Percentiles rank a stretch among this genome's conserved stretches.
Conservation (phyloP, 2,329 filamentous ascomycete genomes). For the Diaporthe caulivora region DNA sequence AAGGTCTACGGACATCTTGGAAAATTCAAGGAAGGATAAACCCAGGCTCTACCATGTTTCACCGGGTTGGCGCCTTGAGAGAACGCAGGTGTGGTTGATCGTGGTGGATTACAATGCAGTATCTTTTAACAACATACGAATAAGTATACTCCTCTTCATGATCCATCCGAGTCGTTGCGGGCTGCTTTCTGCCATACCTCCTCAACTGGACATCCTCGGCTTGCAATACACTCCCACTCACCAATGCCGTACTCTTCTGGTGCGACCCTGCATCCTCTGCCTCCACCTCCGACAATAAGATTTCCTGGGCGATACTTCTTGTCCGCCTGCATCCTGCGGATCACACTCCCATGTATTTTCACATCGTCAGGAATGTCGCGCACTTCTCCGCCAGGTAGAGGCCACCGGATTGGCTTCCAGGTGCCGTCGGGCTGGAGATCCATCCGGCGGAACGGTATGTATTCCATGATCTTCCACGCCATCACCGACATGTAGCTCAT, state of each 20-base stretch:
- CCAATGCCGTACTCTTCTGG: conserved; percentile 75
- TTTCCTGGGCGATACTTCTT: conserved; percentile 80
- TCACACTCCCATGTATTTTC: conserved; percentile 79
- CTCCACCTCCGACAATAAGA: conserved; percentile 83
- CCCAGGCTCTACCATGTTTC: too few relatives aligned
- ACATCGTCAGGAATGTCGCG: conserved; percentile 80
- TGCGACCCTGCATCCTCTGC: conserved; percentile 74
- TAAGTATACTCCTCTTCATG: not conserved
- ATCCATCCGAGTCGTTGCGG: conserved; percentile 43
- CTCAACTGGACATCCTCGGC: conserved; percentile 75
- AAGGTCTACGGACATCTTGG: not conserved
- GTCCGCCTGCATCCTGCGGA: conserved; percentile 76
- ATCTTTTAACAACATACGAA: not conserved
- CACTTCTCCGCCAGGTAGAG: conserved; percentile 81
- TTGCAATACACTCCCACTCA: conserved; percentile 76
- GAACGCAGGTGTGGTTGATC: not conserved
- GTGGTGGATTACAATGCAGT: not conserved
- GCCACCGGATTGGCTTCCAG: conserved; percentile 86
- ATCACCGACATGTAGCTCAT: conserved; percentile 67
- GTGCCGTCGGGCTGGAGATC: conserved; percentile 78
- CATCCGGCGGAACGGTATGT: conserved; percentile 84
- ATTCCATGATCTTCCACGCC: conserved; percentile 84
- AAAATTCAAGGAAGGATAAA: not conserved
- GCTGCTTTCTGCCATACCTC: conserved; percentile 70
- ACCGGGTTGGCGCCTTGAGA: not conserved